Base-by-base conservation (phyloP, 768 basidiomycete species). In the Tremella yokohamensis region DNA sequence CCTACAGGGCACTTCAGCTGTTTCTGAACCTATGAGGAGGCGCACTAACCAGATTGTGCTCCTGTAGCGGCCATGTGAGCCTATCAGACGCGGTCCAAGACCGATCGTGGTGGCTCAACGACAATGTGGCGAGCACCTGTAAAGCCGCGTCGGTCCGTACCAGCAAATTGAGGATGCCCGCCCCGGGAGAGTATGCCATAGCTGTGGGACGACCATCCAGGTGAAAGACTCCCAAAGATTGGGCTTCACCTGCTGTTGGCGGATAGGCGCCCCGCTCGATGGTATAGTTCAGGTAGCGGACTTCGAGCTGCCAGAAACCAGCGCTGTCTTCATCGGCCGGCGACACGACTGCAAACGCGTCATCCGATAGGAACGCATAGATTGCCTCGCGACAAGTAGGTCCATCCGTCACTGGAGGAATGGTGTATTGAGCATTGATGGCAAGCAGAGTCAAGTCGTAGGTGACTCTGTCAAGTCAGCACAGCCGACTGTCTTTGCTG, bases 391-490 rank as follows among this genome's bases (percentile, higher is more conserved):
- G 18, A 24, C n/a, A 19, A 8, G 61, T 58, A 13, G 52, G 16
- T 11, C 42, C 57, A 22, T 58, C 37, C 4, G 13, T 19, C 2
- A 54, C 47, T 12, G 61, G 57, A 12, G 61, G 57, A 15, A 63
- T 26, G 8, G 57, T 55, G 26, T 37, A 63, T 24, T 63, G 61
- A 2, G 61, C 61, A 34, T 63, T 63, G 49, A 63, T 63, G 9
- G 61, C 61, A 20, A 63, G 57, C 0, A 58, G 40, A 24, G 58
- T 57, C 7, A 63, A 49, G 15, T 63, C 57, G 42, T 63, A 47
- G 8, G n/a, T 22, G 12, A 52, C 26, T 8, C 61, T 62, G 37
- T 16, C 20, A 3, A 11, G 9, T 34, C 24, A 25, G 22, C 29
- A 4, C 29, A 34, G 11, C 29, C 11, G 6, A 11, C 6, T 34